Percentiles rank a stretch among this genome's conserved stretches.
Conservation (phyloP, 306 rosid species). For the Castanopsis chinensis region DNA sequence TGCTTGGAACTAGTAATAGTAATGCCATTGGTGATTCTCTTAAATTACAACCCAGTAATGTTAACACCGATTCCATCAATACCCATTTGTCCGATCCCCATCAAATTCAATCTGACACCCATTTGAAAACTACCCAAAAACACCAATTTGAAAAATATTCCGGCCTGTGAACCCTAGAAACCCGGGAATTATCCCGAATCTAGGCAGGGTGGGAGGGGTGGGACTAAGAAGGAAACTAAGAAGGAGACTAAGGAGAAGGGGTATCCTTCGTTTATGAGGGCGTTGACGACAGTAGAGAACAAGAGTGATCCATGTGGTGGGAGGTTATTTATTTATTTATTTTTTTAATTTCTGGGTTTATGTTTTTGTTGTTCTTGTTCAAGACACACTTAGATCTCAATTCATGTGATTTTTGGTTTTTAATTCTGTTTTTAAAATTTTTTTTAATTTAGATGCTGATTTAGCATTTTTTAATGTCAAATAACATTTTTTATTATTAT, state of each 20-base stretch:
- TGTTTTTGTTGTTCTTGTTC: too few species aligned
- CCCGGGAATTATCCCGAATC: too few species aligned
- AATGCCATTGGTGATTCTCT: conserved; percentile 31
- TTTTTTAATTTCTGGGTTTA: too few species aligned
- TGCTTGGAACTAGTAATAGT: conserved; percentile 40
- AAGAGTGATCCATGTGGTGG: conserved; percentile 99
- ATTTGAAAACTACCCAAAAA: conserved; percentile 1
- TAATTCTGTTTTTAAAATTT: too few species aligned
- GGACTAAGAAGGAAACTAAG: neutral
- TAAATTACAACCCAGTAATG: conserved; percentile 24
- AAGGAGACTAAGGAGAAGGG: neutral
- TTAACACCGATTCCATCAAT: conserved; percentile 25
- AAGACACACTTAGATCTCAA: too few species aligned
- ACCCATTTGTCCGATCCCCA: conserved; percentile 21
- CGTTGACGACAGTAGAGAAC: conserved; percentile 67
- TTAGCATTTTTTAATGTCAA: too few species aligned
- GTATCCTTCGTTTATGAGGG: conserved; percentile 66
- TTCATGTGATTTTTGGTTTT: too few species aligned
- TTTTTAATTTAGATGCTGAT: too few species aligned
- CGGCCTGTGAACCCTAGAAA: too few species aligned
- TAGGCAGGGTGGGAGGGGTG: too few species aligned
- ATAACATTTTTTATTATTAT: too few species aligned
- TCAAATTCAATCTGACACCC: neutral
- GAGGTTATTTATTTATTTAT: conserved; percentile 36
- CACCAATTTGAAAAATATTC: too few species aligned